A percentile compares a stretch with the other conserved stretches of the same genome.
Evolutionary conservation across 108 stramenopile genomes (phyloP).

Genomic region (Skeletonema tropicum): DNA sequence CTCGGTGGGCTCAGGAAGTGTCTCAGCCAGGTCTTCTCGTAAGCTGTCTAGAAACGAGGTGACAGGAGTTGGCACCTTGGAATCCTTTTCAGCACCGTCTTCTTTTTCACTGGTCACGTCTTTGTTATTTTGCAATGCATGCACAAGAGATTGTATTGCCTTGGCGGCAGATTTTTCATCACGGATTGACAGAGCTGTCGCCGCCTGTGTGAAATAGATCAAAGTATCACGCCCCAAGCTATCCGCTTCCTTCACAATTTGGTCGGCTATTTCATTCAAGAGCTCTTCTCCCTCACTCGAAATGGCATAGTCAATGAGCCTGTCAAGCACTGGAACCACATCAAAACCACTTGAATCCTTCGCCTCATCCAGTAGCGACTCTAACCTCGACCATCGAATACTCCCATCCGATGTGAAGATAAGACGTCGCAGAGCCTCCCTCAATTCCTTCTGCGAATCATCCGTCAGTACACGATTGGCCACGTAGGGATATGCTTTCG

Average conservation of each 20-base stretch:
- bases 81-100: neutral
- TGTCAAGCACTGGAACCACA: slow-evolving; percentile 83
- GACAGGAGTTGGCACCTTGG: slow-evolving; percentile 31
- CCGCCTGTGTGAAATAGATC: slow-evolving; percentile 61
- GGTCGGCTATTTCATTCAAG: slow-evolving; percentile 68
- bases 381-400: slow-evolving; percentile 90
- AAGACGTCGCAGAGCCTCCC: slow-evolving; percentile 81
- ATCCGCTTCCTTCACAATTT: slow-evolving; percentile 81
- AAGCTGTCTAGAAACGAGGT: slow-evolving; percentile 26
- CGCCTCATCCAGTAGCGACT: slow-evolving; percentile 88
- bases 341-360: slow-evolving; percentile 80
- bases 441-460: slow-evolving; percentile 80
- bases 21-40: slow-evolving; percentile 43
- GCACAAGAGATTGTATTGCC: slow-evolving; percentile 65
- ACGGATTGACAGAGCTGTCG: slow-evolving; percentile 60
- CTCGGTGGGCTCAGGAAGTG: slow-evolving; percentile 70
- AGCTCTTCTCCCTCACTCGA: slow-evolving; percentile 78
- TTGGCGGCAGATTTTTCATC: slow-evolving; percentile 73
- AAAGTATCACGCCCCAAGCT: slow-evolving; percentile 72
- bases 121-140: slow-evolving; percentile 19
- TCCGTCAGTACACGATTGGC: slow-evolving; percentile 93
- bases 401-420: slow-evolving; percentile 82
- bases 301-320: slow-evolving; percentile 80
- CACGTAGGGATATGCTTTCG: slow-evolving; percentile 95
- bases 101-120: neutral